Base-by-base conservation (phyloP, 306 rosid genomes). In the Arachis hypogaea region DNA sequence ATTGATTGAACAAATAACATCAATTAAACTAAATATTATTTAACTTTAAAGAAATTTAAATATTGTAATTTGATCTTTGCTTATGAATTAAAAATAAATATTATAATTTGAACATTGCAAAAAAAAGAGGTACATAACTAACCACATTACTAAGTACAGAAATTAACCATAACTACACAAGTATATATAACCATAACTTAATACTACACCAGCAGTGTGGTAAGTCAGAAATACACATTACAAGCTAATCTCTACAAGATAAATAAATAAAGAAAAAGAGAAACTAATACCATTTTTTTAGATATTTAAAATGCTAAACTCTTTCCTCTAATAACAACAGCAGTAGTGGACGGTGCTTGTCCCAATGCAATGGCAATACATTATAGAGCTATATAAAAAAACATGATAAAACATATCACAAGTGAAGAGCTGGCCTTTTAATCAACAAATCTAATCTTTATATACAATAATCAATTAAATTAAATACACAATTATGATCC, bases 271-370 rank as follows among this genome's bases (percentile, higher is more conserved):
- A 66, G 46, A 38, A 60, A 51, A 58, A 29, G 5, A 30, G 4
- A 58, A 42, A 57, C 7, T 74, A 59, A 82, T 89, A 93, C 96
- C 43, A 90, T 14, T 14, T 71, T 89, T 87, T 93, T 96, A 66
- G 98, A 93, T 73, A 93, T 93, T 73, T 84, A 96, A 63, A 97
- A 90, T 49, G 98, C 97, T 88, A 93, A 85, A 85, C 92, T 89
- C 89, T 90, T 91, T 70, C 98, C 98, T 59, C 97, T 96, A 66
- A 93, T 22, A 22, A 22, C 28, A 22, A 22, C 28, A 47, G 60
- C 46, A 29, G 45, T 40, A 29, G 54, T 42, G 71, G 97, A 93
- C 78, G 91, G 77, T 6, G 98, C 92, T 57, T 93, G 97, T 30
- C 93, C 98, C 75, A 83, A 79, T 81, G 59, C 28, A 29, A 76